Base-by-base conservation (phyloP, 140 eudicot species). In the Stevia rebaudiana region DNA sequence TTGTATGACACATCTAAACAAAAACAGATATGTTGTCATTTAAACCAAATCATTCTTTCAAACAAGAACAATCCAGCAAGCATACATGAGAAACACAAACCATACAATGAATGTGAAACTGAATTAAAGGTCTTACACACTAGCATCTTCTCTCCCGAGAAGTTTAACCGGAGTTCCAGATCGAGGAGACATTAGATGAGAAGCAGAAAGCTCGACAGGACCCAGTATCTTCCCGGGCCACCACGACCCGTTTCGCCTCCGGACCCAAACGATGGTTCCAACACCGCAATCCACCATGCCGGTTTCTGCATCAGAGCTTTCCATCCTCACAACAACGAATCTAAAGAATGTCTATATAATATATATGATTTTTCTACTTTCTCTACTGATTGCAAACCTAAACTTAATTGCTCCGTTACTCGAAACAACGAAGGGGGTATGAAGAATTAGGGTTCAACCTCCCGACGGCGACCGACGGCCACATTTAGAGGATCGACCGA, bases 151-250 rank as follows among this genome's bases (percentile, higher is more conserved):
- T 75, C 98, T 83, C 18, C 95, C 97, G 66, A 92, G 95, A 71
- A 88, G 97, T 71, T 92, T 92, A 36, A 92, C 95, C 0, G 99
- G 99, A 40, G 97, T 88, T 28, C 99, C 99, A 51, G 97, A 88
- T 59, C 97, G 86, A 23, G 99, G 99, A 72, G 99, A 88, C 87
- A 85, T 81, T 31, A 88, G 66, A 81, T 81, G 97, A 74, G 99
- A 79, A 61, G 88, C 88, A 0, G 95, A 78, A 9, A 92, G 82
- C 65, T 92, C 96, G 10, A 85, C 86, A 0, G 89, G 71, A 23
- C 97, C 99, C 10, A 94, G 80, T 56, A 94, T 88, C 81, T 88
- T 88, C 6, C 99, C 99, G 5, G 99, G 97, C 99, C 97, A 94
- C 99, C 99, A 94, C 16, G 99, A 94, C 56, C 99, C 99, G 52